A percentile compares a stretch with the other conserved stretches of the same genome.
These are phyloP conservation scores for Desmodesmus armatus DNA, from an alignment of 139 green algal genomes.

Conservation along the genomic window DNA sequence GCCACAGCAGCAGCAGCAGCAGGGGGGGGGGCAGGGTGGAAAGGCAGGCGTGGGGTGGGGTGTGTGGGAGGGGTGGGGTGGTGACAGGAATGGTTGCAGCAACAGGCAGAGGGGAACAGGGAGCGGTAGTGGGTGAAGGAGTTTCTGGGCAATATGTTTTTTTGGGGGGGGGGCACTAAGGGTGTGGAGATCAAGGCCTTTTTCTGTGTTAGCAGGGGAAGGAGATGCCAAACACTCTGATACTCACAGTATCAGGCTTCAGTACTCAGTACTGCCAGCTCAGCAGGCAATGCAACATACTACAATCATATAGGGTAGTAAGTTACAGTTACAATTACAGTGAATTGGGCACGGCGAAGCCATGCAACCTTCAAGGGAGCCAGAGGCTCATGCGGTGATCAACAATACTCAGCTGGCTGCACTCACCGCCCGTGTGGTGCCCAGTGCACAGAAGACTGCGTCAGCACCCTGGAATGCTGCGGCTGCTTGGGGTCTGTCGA, in stretches of 20 bases:
- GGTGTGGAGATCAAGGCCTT: no score
- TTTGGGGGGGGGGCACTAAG: no score
- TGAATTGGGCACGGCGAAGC: background rate
- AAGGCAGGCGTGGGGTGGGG: background rate
- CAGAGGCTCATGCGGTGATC: background rate
- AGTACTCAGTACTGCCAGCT: background rate
- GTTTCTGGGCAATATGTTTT: no score
- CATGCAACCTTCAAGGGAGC: background rate
- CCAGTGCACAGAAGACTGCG: conserved; percentile 4
- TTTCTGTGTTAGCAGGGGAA: no score
- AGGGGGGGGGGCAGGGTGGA: background rate
- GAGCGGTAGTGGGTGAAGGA: no score
- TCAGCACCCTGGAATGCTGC: background rate
- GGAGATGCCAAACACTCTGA: no score
- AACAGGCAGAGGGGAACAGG: no score
- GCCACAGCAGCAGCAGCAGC: background rate
- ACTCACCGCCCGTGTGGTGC: background rate
- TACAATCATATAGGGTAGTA: background rate
- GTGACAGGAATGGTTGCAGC: background rate
- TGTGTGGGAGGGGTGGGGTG: background rate
- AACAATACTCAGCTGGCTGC: background rate
- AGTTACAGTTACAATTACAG: background rate
- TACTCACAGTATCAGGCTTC: background rate
- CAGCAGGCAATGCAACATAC: background rate
- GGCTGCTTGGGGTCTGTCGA: background rate